Evolutionary conservation across 1,284 basidiomycete genomes (phyloP), one percentile per base, ranked within the genome.

Genomic region (Irpex sp.): DNA sequence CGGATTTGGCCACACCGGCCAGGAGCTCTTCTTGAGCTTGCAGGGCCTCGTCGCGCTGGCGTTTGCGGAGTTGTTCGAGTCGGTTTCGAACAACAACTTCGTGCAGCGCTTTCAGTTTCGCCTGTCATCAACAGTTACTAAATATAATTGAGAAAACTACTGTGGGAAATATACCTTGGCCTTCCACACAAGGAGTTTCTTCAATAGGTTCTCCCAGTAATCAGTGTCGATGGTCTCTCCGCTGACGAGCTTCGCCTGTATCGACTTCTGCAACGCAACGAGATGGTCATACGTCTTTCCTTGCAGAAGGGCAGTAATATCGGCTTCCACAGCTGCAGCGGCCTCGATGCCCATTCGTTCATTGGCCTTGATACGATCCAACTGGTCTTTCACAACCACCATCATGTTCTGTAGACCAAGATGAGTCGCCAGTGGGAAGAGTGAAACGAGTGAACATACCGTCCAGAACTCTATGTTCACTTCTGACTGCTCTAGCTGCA

Each of bases 381-480:
- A 77, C 56, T 91, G 87, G 75, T 98, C 93, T 73, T 96, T 92
- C 76, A 96, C 98, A 2, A 99, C 89, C 7, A 97, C 92, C 85
- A 97, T 92, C 93, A 99, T 97, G 69, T 97, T 93, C 89, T 96
- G 31, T 31, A 31, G 4, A 31, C 31, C 31, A 65, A 9, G 58
- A 54, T 26, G 36, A 31, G 64, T 54, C 31, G 62, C 62, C 38
- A 36, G 34, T 58, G 11, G 26, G 4, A 26, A 59, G 58, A n/a
- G 62, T 58, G 55, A 58, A 60, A 62, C 15, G 2, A 3, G 31
- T 31, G 4, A 31, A 36, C 34, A 31, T 73, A 94, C 94, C 65
- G 95, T 93, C 97, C 97, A 99, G 75, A 98, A 99, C 69, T 98
- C 96, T 63, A 96, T 86, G 73, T 97, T 96, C 48, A 87, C 79